Conservation (phyloP, 768 basidiomycete species). For the Podaxis pistillaris region DNA sequence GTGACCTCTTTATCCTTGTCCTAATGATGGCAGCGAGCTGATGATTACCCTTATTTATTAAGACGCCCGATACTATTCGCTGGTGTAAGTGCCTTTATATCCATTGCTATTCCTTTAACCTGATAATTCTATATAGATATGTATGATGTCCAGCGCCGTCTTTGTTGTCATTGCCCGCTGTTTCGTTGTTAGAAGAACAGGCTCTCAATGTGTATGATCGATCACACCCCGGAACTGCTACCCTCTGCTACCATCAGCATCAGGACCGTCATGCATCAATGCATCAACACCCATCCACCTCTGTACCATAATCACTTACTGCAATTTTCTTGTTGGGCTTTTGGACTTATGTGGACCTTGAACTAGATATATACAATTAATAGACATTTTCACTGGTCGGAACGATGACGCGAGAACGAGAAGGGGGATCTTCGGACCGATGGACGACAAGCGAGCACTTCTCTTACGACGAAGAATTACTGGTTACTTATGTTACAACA, state of each 20-base stretch:
- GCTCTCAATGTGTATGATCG: constrained; percentile 6
- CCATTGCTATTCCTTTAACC: background rate
- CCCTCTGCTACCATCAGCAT: background rate
- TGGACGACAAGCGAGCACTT: too few relatives aligned
- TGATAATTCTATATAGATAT: background rate
- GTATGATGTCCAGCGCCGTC: background rate
- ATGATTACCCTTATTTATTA: constrained; percentile 8
- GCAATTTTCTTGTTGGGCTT: background rate
- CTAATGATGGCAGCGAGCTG: background rate
- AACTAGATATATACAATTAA: background rate
- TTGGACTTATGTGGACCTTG: background rate
- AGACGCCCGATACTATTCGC: constrained; percentile 37
- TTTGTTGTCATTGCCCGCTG: background rate
- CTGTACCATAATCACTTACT: background rate
- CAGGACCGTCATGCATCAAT: background rate
- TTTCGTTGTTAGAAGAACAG: constrained; percentile 4
- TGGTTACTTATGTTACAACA: background rate
- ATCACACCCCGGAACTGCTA: background rate
- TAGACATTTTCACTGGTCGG: background rate
- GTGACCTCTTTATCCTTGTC: background rate
- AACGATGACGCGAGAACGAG: background rate
- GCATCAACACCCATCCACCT: background rate
- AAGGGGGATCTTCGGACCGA: background rate
- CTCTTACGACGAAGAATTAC: background rate
- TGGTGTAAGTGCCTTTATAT: constrained; percentile 25